Evolutionary conservation across 495 filamentous ascomycete species (phyloP).

Genomic region (Astrothelium macrocarpum): DNA sequence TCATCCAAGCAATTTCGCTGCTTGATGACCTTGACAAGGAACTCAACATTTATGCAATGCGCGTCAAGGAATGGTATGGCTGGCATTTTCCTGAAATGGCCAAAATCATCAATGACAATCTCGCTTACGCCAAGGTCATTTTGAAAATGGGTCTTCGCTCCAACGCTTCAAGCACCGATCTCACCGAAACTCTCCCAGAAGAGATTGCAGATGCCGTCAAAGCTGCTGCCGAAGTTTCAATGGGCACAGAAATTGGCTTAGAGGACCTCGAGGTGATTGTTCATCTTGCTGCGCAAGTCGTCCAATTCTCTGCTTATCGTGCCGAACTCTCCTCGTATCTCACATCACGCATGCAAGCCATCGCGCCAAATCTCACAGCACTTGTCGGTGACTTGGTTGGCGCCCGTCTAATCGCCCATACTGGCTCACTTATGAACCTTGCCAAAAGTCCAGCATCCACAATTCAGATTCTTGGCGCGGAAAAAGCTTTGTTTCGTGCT

Average conservation of each 20-base stretch:
- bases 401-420: slow-evolving; percentile 89
- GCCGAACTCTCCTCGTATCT: slow-evolving; percentile 81
- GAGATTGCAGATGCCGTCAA: slow-evolving; percentile 91
- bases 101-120: slow-evolving; percentile 93
- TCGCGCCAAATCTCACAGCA: slow-evolving; percentile 91
- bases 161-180: slow-evolving; percentile 63
- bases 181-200: slow-evolving; percentile 88
- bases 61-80: slow-evolving; percentile 99
- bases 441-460: slow-evolving; percentile 95
- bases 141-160: slow-evolving; percentile 78
- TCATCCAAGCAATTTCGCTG: slow-evolving; percentile 89
- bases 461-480: slow-evolving; percentile 93
- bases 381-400: slow-evolving; percentile 92
- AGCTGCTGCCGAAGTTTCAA: slow-evolving; percentile 87
- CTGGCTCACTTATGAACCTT: slow-evolving; percentile 88
- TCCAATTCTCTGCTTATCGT: slow-evolving; percentile 82
- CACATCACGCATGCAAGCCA: slow-evolving; percentile 86
- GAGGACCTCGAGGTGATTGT: slow-evolving; percentile 88
- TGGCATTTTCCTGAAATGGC: slow-evolving; percentile 99
- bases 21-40: slow-evolving; percentile 98
- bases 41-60: slow-evolving; percentile 96
- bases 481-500: slow-evolving; percentile 97
- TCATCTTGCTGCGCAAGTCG: slow-evolving; percentile 84
- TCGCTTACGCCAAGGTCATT: slow-evolving; percentile 84
- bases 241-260: slow-evolving; percentile 91